Conservation (phyloP, 257 asterid species). For the Salvia splendens region DNA sequence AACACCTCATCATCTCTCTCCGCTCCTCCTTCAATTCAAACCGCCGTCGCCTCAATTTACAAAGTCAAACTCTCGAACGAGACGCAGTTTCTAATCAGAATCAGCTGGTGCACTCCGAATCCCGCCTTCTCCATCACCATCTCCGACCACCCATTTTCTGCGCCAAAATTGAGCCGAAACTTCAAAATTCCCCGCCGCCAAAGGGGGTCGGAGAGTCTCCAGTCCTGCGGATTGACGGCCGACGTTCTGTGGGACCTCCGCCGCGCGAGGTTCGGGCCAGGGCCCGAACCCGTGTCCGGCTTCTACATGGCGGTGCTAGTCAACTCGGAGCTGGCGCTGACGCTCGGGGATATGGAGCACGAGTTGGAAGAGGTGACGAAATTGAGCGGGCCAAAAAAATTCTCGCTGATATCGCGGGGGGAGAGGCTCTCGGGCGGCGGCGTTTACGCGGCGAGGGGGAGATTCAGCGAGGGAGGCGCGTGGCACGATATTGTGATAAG, state of each 20-base stretch:
- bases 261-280: constrained; percentile 45
- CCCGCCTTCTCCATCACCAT: constrained; percentile 51
- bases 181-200: constrained; percentile 32
- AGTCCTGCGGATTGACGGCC: constrained; percentile 36
- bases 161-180: constrained; percentile 36
- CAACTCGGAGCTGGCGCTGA: constrained; percentile 46
- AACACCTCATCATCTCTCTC: constrained; percentile 19
- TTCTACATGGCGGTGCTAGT: constrained; percentile 49
- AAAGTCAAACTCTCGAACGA: constrained; percentile 43
- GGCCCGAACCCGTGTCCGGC: constrained; percentile 70
- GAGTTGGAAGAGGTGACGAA: constrained; percentile 36
- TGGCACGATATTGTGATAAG: constrained; percentile 61
- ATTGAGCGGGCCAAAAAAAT: constrained; percentile 15
- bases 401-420: constrained; percentile 48
- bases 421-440: constrained; percentile 54
- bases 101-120: constrained; percentile 53
- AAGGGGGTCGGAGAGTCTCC: constrained; percentile 47
- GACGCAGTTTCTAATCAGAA: constrained; percentile 43
- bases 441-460: constrained; percentile 54
- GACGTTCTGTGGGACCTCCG: constrained; percentile 75
- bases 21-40: constrained; percentile 42
- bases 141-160: constrained; percentile 44
- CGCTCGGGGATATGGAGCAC: constrained; percentile 55
- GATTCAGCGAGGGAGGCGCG: constrained; percentile 53
- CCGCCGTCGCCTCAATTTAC: constrained; percentile 55